Conservation (phyloP, 495 filamentous ascomycete species). For the Articulospora tetracladia region DNA sequence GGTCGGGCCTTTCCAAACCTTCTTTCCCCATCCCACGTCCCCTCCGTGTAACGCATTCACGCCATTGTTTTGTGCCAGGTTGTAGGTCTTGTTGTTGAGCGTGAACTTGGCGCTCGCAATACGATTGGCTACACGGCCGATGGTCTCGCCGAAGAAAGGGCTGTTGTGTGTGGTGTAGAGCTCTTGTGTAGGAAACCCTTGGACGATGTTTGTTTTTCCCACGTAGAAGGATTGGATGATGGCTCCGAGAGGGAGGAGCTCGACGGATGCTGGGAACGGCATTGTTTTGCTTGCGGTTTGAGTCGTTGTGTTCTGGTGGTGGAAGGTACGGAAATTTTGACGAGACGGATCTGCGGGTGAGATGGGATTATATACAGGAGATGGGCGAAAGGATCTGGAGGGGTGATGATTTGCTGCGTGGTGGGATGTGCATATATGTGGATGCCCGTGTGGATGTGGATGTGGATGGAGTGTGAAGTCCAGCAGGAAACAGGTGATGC, state of each 20-base stretch:
- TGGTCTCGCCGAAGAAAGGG: constrained; percentile 87
- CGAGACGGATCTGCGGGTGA: too few relatives aligned
- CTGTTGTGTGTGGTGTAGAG: constrained; percentile 70
- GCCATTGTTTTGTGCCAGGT: constrained; percentile 69
- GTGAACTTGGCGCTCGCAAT: constrained; percentile 68
- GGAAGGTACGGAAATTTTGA: too few relatives aligned
- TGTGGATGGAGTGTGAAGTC: too few relatives aligned
- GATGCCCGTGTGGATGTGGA: too few relatives aligned
- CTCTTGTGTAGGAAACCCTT: constrained; percentile 69
- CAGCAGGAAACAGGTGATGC: background rate
- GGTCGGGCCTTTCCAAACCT: constrained; percentile 72
- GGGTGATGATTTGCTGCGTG: too few relatives aligned
- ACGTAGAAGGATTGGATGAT: constrained; percentile 84
- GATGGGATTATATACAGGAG: too few relatives aligned
- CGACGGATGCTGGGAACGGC: constrained; percentile 35
- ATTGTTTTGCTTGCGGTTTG: constrained; percentile 6
- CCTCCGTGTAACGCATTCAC: constrained; percentile 84
- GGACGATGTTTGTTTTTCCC: constrained; percentile 72
- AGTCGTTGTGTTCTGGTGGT: background rate
- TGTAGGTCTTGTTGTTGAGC: constrained; percentile 69
- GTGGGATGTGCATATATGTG: too few relatives aligned
- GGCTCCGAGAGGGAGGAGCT: constrained; percentile 80
- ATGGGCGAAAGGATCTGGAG: too few relatives aligned
- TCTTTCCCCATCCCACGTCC: constrained; percentile 76
- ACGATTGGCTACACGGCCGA: constrained; percentile 89